Conservation (phyloP, 768 basidiomycete species). For the Lentinula lateritia region DNA sequence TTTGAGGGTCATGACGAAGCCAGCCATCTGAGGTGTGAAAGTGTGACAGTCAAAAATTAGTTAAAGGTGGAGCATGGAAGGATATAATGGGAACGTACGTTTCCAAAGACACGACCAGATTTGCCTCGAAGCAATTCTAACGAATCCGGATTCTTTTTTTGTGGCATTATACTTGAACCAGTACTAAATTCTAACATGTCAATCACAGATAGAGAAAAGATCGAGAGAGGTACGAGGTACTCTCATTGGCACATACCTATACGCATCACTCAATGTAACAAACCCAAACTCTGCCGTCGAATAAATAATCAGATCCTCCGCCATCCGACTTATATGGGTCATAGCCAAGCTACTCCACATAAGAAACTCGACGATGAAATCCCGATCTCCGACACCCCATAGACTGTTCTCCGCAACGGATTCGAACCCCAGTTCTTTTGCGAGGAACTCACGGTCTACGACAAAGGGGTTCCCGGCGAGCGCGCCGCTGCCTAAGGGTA, state of each 20-base stretch:
- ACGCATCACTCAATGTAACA: slow-evolving; percentile 92
- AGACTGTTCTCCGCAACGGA: slow-evolving; percentile 93
- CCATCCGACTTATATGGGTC: slow-evolving; percentile 90
- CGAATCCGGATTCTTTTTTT: slow-evolving; percentile 98
- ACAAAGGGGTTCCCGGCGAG: slow-evolving; percentile 95
- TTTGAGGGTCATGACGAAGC: slow-evolving; percentile 96
- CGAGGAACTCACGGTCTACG: slow-evolving; percentile 90
- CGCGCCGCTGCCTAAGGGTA: slow-evolving; percentile 91
- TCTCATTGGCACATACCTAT: slow-evolving; percentile 56
- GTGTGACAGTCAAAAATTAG: background rate
- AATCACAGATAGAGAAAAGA: background rate
- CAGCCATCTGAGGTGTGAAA: slow-evolving; percentile 68
- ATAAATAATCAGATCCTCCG: slow-evolving; percentile 95
- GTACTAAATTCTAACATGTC: slow-evolving; percentile 49
- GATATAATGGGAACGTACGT: slow-evolving; percentile 39
- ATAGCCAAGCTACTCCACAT: slow-evolving; percentile 94
- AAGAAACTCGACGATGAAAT: slow-evolving; percentile 95
- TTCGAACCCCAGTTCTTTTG: slow-evolving; percentile 82
- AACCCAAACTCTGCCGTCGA: slow-evolving; percentile 98
- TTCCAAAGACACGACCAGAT: slow-evolving; percentile 89
- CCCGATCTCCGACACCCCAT: slow-evolving; percentile 94
- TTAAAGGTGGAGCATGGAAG: background rate
- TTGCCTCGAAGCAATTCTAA: slow-evolving; percentile 94
- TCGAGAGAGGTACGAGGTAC: background rate
- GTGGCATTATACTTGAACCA: slow-evolving; percentile 99